A percentile compares a stretch with the other conserved stretches of the same genome.
Evolutionary conservation across 345 rosid species (phyloP).

Genomic region (Dovyalis caffra): DNA sequence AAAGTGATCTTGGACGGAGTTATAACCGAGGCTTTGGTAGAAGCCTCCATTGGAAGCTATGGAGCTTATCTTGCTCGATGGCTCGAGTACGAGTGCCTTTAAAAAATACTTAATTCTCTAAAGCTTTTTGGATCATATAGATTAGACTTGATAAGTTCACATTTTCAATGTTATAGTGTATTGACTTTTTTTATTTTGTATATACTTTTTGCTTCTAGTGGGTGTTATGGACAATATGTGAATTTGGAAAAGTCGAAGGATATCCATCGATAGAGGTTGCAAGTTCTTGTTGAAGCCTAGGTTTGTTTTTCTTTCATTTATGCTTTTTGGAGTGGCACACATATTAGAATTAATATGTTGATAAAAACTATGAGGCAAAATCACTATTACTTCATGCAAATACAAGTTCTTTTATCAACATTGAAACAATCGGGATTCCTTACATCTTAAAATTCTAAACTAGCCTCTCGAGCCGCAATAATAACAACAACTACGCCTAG

Average conservation of each 20-base stretch:
- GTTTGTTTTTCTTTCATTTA: conserved; percentile 32
- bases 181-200: neutral
- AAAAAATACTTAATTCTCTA: neutral
- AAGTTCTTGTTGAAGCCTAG: conserved; percentile 80
- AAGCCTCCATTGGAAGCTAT: conserved; percentile 86
- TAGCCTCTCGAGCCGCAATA: no score
- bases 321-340: neutral
- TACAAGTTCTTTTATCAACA: no score
- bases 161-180: neutral
- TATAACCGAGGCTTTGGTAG: conserved; percentile 71
- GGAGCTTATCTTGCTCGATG: conserved; percentile 90
- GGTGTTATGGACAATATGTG: conserved; percentile 59
- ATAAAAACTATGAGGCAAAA: neutral
- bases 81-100: conserved; percentile 76
- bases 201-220: conserved; percentile 43
- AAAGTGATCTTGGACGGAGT: conserved; percentile 38
- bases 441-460: no score
- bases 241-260: conserved; percentile 70
- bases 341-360: neutral
- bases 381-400: no score
- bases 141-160: neutral
- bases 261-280: conserved; percentile 79
- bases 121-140: neutral
- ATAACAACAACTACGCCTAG: no score
- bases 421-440: no score